These are phyloP conservation scores for Arthrobotrys megalospora DNA, from an alignment of 2,329 filamentous ascomycete genomes.

Conservation along the genomic window DNA sequence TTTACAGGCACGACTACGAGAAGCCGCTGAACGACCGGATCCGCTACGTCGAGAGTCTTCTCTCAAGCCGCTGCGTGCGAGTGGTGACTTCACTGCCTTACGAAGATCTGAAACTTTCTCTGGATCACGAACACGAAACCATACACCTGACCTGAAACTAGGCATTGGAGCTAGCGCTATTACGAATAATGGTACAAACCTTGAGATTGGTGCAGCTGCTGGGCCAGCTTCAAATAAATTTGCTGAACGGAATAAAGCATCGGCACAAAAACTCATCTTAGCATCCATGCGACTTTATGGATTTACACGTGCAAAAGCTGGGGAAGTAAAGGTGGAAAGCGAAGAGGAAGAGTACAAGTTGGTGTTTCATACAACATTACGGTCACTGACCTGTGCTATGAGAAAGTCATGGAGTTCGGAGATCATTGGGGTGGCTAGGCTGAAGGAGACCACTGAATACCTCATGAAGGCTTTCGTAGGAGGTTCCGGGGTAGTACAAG, in stretches of 20 bases:
- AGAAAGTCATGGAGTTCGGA: slow-evolving; percentile 53
- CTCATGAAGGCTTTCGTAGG: slow-evolving; percentile 59
- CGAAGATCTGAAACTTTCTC: slow-evolving; percentile 48
- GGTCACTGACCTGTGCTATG: slow-evolving; percentile 30
- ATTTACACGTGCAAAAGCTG: slow-evolving; percentile 44
- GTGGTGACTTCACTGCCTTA: slow-evolving; percentile 24
- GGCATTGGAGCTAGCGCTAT: slow-evolving; percentile 6
- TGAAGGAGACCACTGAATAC: slow-evolving; percentile 55
- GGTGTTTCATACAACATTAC: slow-evolving; percentile 48
- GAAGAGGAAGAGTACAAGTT: slow-evolving; percentile 54
- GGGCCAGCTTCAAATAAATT: slow-evolving; percentile 33
- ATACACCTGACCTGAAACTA: slow-evolving; percentile 38
- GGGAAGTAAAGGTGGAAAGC: slow-evolving; percentile 39
- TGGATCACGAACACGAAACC: slow-evolving; percentile 10
- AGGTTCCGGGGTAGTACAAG: slow-evolving; percentile 29
- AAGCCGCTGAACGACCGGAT: slow-evolving; percentile 38
- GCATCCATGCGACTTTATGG: slow-evolving; percentile 56
- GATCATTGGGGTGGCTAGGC: slow-evolving; percentile 28
- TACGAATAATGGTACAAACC: background rate
- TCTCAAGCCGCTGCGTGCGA: slow-evolving; percentile 20
- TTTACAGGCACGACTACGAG: slow-evolving; percentile 34
- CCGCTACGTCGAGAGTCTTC: slow-evolving; percentile 35
- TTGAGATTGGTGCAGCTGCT: background rate
- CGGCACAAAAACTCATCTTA: slow-evolving; percentile 48
- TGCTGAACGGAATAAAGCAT: slow-evolving; percentile 43